These are phyloP conservation scores for Anethum foeniculum DNA, from an alignment of 140 eudicot species.

Conservation along the genomic window DNA sequence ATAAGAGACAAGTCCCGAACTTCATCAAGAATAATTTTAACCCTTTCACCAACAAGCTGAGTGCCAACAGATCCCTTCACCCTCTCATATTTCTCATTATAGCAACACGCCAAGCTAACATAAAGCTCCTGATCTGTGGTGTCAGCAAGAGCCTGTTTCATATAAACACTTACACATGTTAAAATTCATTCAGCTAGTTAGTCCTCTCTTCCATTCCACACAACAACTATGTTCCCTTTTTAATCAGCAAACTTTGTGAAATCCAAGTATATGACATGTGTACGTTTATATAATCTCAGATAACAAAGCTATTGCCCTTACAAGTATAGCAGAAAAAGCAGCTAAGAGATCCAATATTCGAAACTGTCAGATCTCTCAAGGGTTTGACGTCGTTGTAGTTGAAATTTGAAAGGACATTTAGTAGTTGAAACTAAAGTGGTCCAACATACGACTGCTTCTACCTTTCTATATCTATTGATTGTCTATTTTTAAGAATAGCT, in stretches of 20 bases:
- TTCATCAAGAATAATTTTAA: conserved; percentile 80
- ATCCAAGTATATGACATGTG: not conserved
- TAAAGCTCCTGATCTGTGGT: conserved; percentile 81
- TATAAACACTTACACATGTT: not conserved
- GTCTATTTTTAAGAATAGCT: not conserved
- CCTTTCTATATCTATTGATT: not conserved
- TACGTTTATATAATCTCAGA: not conserved
- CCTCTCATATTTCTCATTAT: conserved; percentile 54
- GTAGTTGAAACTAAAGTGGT: not conserved
- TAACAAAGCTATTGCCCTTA: not conserved
- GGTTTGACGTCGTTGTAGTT: not conserved
- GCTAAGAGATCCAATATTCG: not conserved
- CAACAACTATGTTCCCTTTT: not conserved
- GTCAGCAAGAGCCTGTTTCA: conserved; percentile 64
- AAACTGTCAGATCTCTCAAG: not conserved
- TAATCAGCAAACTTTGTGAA: not conserved
- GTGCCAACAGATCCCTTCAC: conserved; percentile 85
- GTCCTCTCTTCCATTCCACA: not conserved
- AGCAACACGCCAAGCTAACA: conserved; percentile 66
- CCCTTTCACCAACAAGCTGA: conserved; percentile 88
- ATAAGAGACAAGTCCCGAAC: conserved; percentile 48
- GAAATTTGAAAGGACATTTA: not conserved
- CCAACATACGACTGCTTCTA: not conserved
- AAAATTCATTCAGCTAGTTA: not conserved
- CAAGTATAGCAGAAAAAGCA: not conserved